These are phyloP conservation scores for Aspergillus sergii DNA, from an alignment of 2,329 filamentous ascomycete species.

Conservation along the genomic window DNA sequence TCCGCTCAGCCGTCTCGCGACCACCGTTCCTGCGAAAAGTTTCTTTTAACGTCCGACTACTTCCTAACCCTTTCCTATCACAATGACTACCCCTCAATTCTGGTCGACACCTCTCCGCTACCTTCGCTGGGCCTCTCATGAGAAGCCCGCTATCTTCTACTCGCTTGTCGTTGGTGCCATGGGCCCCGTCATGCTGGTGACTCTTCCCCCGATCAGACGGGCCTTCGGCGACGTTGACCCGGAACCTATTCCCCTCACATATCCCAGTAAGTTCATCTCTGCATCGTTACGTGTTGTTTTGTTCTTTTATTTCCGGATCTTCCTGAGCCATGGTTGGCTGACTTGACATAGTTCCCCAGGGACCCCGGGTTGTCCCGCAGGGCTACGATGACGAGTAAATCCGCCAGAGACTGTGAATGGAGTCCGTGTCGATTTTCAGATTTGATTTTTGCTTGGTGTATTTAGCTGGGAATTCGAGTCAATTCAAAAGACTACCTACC, in stretches of 20 bases:
- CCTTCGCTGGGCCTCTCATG: slow-evolving; percentile 82
- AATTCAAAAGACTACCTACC: slow-evolving; percentile 7
- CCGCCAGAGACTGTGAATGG: slow-evolving; percentile 9
- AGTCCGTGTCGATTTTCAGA: slow-evolving; percentile 17
- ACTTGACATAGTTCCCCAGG: slow-evolving; percentile 43
- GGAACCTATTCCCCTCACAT: slow-evolving; percentile 78
- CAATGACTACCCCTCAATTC: slow-evolving; percentile 69
- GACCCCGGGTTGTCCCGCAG: slow-evolving; percentile 48
- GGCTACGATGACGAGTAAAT: slow-evolving; percentile 50
- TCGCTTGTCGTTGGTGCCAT: slow-evolving; percentile 72
- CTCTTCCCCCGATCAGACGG: slow-evolving; percentile 73
- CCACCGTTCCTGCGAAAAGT: slow-evolving; percentile 23
- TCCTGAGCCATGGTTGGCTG: not conserved
- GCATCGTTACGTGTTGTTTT: not conserved
- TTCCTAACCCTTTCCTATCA: slow-evolving; percentile 16
- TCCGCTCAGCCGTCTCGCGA: not conserved
- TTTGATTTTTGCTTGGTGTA: slow-evolving; percentile 20
- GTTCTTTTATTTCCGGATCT: not conserved
- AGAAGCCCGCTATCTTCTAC: slow-evolving; percentile 91
- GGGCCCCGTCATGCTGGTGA: slow-evolving; percentile 71
- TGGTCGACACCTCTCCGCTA: slow-evolving; percentile 82
- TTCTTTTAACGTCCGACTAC: slow-evolving; percentile 22
- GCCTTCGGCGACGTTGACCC: slow-evolving; percentile 74
- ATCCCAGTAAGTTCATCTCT: slow-evolving; percentile 75
- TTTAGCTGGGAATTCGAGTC: slow-evolving; percentile 20